These are phyloP conservation scores for Gastrolobium villosum DNA, from an alignment of 306 rosid genomes.

Conservation along the genomic window DNA sequence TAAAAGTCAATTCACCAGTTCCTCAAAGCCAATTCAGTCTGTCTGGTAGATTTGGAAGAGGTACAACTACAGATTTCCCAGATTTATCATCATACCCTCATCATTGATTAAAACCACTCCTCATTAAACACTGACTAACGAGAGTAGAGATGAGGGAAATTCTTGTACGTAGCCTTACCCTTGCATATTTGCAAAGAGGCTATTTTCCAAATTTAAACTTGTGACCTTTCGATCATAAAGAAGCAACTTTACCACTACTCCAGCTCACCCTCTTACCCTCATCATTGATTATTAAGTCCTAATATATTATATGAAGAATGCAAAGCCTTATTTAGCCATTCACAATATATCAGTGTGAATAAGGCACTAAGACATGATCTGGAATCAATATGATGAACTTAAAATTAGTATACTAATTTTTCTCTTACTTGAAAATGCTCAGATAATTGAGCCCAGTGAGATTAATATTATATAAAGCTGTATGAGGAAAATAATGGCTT, in stretches of 20 bases:
- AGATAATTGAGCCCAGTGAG: slow-evolving; percentile 22
- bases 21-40: slow-evolving; percentile 2
- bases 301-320: not conserved
- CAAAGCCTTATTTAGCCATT: not conserved
- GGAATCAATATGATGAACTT: not conserved
- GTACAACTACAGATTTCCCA: not conserved
- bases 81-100: slow-evolving; percentile 1
- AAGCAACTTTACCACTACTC: no score
- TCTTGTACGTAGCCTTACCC: no score
- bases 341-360: slow-evolving; percentile 24
- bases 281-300: not conserved
- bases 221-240: no score
- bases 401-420: not conserved
- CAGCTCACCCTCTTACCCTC: no score
- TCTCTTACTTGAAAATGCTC: slow-evolving; percentile 21
- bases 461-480: slow-evolving; percentile 27
- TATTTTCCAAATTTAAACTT: no score
- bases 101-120: not conserved
- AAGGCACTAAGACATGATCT: not conserved
- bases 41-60: slow-evolving; percentile 6
- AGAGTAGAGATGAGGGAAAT: no score
- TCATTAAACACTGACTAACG: no score
- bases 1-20: slow-evolving; percentile 26
- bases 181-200: no score
- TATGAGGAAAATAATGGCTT: slow-evolving; percentile 24